Conservation (phyloP, 305 asterid species). For the Solanum hybrid region DNA sequence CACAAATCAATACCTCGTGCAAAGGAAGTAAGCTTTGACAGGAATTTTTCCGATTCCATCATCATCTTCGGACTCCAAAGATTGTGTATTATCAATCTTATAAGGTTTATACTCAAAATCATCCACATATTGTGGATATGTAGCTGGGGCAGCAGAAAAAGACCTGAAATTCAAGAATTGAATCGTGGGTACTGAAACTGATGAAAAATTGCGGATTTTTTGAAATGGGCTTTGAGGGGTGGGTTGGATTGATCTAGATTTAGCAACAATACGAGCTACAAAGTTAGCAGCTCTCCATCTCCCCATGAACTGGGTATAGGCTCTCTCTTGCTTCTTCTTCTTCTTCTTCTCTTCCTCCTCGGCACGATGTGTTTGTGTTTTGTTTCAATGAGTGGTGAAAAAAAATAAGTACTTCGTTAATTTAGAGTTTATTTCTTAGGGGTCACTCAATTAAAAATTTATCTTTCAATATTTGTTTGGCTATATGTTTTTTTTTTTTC, state of each 20-base stretch:
- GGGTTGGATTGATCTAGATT: conserved; percentile 18
- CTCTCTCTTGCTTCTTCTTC: not conserved
- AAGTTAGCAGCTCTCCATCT: conserved; percentile 65
- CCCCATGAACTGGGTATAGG: conserved; percentile 57
- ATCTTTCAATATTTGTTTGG: not conserved
- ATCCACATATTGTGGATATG: conserved; percentile 32
- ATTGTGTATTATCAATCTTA: conserved; percentile 18
- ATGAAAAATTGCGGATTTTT: conserved; percentile 14
- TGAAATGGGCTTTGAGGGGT: conserved; percentile 12
- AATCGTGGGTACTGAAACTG: conserved; percentile 19
- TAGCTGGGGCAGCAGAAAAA: conserved; percentile 62
- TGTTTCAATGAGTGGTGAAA: not conserved
- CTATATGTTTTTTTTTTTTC: too few relatives aligned
- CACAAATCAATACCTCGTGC: conserved; percentile 8
- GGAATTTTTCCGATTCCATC: conserved; percentile 59
- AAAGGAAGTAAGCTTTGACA: conserved; percentile 67
- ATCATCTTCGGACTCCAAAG: conserved; percentile 20
- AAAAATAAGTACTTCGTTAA: not conserved
- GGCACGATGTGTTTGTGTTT: not conserved
- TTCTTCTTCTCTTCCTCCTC: not conserved
- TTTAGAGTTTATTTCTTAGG: not conserved
- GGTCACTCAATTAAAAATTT: not conserved
- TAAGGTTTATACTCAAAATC: conserved; percentile 39
- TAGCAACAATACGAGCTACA: conserved; percentile 35
- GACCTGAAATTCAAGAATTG: conserved; percentile 32